These are phyloP conservation scores for Carallia brachiata DNA, from an alignment of 345 rosid genomes.

Conservation along the genomic window DNA sequence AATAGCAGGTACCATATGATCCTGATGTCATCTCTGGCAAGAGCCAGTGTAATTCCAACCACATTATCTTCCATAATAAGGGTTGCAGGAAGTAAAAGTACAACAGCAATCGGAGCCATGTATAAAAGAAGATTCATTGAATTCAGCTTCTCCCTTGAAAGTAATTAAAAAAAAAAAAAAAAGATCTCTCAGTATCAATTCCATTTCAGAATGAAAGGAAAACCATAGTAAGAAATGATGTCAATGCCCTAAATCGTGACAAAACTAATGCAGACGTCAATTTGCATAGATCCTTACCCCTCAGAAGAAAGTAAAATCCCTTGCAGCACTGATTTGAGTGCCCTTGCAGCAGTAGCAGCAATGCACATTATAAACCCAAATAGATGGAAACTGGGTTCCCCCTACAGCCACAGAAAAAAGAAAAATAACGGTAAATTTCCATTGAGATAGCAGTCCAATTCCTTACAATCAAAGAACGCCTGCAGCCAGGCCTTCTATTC, in stretches of 20 bases:
- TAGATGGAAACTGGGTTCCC: slow-evolving; percentile 97
- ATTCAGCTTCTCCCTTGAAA: slow-evolving; percentile 88
- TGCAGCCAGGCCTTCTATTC: too few relatives aligned
- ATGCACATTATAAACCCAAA: slow-evolving; percentile 95
- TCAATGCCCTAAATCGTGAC: not conserved
- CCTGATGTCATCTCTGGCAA: slow-evolving; percentile 84
- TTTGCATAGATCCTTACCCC: slow-evolving; percentile 56
- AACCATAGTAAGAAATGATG: not conserved
- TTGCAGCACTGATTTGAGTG: slow-evolving; percentile 94
- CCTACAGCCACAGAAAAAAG: slow-evolving; percentile 37
- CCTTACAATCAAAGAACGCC: too few relatives aligned
- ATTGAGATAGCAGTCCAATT: not conserved
- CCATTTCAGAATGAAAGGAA: not conserved
- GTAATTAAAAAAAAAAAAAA: slow-evolving; percentile 12
- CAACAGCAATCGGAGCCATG: slow-evolving; percentile 99
- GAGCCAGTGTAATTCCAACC: slow-evolving; percentile 90
- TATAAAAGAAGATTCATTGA: slow-evolving; percentile 96
- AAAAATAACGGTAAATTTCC: not conserved
- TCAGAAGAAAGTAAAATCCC: slow-evolving; percentile 97
- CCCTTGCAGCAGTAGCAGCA: slow-evolving; percentile 95
- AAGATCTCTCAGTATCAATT: not conserved
- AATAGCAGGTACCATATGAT: slow-evolving; percentile 92
- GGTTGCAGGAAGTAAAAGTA: slow-evolving; percentile 85
- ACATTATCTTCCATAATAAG: slow-evolving; percentile 95
- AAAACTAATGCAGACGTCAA: not conserved